These are phyloP conservation scores for Hypoxylon sp. DNA, from an alignment of 2,329 filamentous ascomycete genomes.

Conservation along the genomic window DNA sequence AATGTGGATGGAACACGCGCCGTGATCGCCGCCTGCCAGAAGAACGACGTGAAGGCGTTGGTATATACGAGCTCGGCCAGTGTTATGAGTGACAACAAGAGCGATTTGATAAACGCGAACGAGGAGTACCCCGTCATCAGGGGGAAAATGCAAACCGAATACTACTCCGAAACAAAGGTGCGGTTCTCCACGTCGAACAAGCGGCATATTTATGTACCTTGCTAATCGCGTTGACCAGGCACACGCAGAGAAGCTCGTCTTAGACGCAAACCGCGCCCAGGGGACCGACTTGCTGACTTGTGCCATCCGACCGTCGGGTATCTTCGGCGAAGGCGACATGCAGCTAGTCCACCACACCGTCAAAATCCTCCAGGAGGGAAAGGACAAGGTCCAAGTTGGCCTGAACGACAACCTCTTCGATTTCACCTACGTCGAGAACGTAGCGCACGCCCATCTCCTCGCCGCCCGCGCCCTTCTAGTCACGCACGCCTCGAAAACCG, in stretches of 20 bases:
- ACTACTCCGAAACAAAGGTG: conserved; percentile 93
- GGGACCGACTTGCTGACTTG: conserved; percentile 76
- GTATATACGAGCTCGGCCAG: conserved; percentile 94
- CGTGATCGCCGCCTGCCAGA: conserved; percentile 79
- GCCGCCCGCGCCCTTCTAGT: conserved; percentile 79
- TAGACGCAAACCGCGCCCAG: conserved; percentile 76
- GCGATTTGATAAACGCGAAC: conserved; percentile 85
- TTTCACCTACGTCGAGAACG: conserved; percentile 74
- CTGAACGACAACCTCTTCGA: conserved; percentile 73
- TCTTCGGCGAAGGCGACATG: conserved; percentile 90
- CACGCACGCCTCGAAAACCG: conserved; percentile 66
- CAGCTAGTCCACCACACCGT: conserved; percentile 81
- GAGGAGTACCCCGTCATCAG: conserved; percentile 84
- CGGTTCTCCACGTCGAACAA: conserved; percentile 8
- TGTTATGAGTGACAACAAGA: conserved; percentile 84
- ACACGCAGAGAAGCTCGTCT: conserved; percentile 83
- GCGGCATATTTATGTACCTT: not conserved
- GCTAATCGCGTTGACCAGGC: conserved; percentile 60
- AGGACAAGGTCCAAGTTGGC: conserved; percentile 85
- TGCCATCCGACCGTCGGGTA: conserved; percentile 85
- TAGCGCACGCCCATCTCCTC: conserved; percentile 83
- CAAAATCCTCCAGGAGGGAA: conserved; percentile 74
- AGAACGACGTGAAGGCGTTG: conserved; percentile 79
- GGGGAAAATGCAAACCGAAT: conserved; percentile 77
- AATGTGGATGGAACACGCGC: conserved; percentile 89